phyloP scores from a whole-genome alignment of 768 basidiomycete genomes.

The Naganishia kalamii region DNA sequence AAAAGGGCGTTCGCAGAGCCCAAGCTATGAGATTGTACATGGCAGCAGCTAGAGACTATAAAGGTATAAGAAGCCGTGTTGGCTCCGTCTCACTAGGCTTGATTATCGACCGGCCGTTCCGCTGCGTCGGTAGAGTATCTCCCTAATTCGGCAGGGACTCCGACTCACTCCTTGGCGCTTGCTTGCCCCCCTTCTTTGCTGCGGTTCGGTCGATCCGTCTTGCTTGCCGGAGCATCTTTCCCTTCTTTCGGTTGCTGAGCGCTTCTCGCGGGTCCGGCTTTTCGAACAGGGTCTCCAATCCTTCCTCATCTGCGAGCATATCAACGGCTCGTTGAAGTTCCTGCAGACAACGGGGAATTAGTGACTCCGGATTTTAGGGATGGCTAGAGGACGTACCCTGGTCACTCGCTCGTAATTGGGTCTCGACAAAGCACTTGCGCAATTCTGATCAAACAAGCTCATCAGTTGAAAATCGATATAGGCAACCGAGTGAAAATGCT shows the following conservation, averaged over 20 bases:
- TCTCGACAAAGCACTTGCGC: not conserved
- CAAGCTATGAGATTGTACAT: no score
- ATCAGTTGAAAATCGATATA: not conserved
- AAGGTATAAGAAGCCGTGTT: no score
- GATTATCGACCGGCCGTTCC: no score
- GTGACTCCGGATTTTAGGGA: not conserved
- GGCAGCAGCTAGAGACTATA: no score
- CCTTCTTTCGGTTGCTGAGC: not conserved
- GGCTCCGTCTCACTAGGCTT: not conserved
- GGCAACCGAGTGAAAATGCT: not conserved
- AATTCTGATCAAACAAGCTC: not conserved
- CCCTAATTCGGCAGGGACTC: no score
- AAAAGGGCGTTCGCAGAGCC: no score
- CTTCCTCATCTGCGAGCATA: not conserved
- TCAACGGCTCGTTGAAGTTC: not conserved
- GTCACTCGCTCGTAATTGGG: not conserved
- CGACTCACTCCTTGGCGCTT: no score
- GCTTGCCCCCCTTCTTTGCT: no score
- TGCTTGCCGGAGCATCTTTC: not conserved
- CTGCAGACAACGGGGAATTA: not conserved
- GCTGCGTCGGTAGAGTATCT: no score
- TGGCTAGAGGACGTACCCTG: not conserved
- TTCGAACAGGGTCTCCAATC: not conserved
- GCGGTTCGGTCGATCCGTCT: not conserved
- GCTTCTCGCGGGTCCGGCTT: not conserved